phyloP scores from a whole-genome alignment of 1,284 basidiomycete species.

The Ustilago hordei region DNA sequence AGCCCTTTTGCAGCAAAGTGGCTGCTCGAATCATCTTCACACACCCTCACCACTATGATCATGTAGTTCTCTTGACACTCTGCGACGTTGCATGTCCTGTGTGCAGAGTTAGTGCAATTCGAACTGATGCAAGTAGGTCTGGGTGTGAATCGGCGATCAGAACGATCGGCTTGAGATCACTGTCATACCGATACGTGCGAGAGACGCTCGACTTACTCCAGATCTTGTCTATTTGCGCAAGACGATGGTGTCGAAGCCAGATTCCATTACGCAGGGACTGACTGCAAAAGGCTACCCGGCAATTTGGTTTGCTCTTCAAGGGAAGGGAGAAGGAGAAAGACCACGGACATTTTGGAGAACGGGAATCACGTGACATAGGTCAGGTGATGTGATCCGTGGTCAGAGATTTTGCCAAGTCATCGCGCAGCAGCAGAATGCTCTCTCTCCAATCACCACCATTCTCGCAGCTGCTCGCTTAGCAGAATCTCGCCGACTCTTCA shows the following conservation, averaged over 20 bases:
- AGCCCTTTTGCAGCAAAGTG: background rate
- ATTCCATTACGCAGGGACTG: background rate
- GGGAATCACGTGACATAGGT: too few species aligned
- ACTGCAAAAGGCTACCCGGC: background rate
- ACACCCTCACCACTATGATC: background rate
- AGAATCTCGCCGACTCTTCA: too few species aligned
- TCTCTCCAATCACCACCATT: too few species aligned
- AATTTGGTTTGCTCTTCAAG: background rate
- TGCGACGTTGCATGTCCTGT: background rate
- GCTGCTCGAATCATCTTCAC: background rate
- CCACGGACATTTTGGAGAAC: too few species aligned
- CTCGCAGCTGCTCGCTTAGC: too few species aligned
- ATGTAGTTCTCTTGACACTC: background rate
- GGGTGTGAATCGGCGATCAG: background rate
- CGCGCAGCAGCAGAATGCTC: too few species aligned
- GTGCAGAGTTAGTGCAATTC: background rate
- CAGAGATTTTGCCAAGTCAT: too few species aligned
- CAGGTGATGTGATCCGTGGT: too few species aligned
- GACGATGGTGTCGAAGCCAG: background rate
- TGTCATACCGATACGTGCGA: background rate
- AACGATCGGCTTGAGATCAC: background rate
- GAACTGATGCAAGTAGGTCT: background rate
- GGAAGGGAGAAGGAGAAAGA: too few species aligned
- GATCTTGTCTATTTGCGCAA: conserved; percentile 6
- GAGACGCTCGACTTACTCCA: background rate